Evolutionary conservation across 2,329 filamentous ascomycete species (phyloP).

Genomic region (Scytalidium lignicola): DNA sequence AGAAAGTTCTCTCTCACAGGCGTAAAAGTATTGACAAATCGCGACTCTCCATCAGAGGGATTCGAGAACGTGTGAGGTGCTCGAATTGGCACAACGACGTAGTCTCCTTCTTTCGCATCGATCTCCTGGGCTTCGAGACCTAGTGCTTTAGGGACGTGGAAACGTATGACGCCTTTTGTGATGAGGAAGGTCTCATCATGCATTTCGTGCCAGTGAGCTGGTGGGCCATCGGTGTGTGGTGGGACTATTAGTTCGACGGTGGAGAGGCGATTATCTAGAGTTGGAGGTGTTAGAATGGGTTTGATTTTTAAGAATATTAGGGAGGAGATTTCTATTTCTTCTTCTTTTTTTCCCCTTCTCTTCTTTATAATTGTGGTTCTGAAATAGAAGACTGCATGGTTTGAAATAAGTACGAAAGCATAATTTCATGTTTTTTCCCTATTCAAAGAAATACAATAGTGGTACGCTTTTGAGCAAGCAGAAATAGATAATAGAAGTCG

Average conservation of each 20-base stretch:
- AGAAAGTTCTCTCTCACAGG: conserved; percentile 24
- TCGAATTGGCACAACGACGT: conserved; percentile 48
- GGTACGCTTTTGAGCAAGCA: no score
- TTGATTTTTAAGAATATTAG: no score
- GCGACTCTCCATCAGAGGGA: conserved; percentile 46
- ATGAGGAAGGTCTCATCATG: conserved; percentile 54
- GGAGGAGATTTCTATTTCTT: no score
- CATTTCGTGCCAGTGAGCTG: conserved; percentile 51
- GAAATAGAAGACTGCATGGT: no score
- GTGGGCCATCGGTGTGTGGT: conserved; percentile 39
- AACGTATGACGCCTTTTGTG: conserved; percentile 45
- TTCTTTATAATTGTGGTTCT: no score
- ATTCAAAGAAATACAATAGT: no score
- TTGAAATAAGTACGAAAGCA: no score
- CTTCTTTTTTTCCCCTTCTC: no score
- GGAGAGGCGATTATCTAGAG: conserved; percentile 41
- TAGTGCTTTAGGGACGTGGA: conserved; percentile 32
- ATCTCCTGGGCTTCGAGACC: background rate
- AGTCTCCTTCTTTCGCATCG: conserved; percentile 39
- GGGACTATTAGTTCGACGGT: conserved; percentile 44
- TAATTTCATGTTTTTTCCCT: no score
- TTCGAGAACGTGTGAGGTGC: conserved; percentile 53
- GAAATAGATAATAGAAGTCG: no score
- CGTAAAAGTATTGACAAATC: conserved; percentile 53
- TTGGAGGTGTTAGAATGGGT: conserved; percentile 1